Evolutionary conservation across 1,284 basidiomycete species (phyloP), one percentile per base, ranked within the genome.

Genomic region (Ustilago trichophora): DNA sequence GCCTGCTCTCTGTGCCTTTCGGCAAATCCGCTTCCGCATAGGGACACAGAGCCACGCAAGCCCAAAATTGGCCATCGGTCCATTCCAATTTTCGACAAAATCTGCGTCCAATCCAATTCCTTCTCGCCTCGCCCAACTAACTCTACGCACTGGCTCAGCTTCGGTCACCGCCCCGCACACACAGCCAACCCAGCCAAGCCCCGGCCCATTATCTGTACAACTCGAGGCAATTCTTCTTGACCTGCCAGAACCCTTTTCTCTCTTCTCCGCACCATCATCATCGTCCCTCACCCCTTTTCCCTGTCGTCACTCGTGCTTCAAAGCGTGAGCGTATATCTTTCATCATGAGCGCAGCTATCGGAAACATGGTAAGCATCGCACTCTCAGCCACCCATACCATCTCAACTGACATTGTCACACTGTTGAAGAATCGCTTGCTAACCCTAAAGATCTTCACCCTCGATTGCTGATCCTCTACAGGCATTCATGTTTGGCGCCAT

Each of bases 401-500:
- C n/a, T n/a, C n/a, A n/a, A n/a, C n/a, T n/a, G n/a, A n/a, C n/a
- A n/a, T n/a, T n/a, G n/a, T n/a, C n/a, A n/a, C n/a, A n/a, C n/a
- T n/a, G n/a, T n/a, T n/a, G n/a, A n/a, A n/a, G n/a, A n/a, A n/a
- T n/a, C n/a, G n/a, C n/a, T n/a, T n/a, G n/a, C n/a, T n/a, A n/a
- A n/a, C n/a, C n/a, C n/a, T n/a, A n/a, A n/a, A n/a, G n/a, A n/a
- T n/a, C n/a, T n/a, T n/a, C n/a, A n/a, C n/a, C n/a, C n/a, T n/a
- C n/a, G n/a, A n/a, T n/a, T n/a, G n/a, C n/a, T n/a, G n/a, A n/a
- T n/a, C n/a, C n/a, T n/a, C n/a, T n/a, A n/a, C 44, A 72, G 63
- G 66, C 59, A 51, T 70, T 71, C 47, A 75, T 68, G 66, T 64
- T 71, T 74, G 73, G 77, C 68, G 68, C 66, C 50, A 81, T 83